Base-by-base conservation (phyloP, 495 filamentous ascomycete genomes). In the Annulohypoxylon moriforme region DNA sequence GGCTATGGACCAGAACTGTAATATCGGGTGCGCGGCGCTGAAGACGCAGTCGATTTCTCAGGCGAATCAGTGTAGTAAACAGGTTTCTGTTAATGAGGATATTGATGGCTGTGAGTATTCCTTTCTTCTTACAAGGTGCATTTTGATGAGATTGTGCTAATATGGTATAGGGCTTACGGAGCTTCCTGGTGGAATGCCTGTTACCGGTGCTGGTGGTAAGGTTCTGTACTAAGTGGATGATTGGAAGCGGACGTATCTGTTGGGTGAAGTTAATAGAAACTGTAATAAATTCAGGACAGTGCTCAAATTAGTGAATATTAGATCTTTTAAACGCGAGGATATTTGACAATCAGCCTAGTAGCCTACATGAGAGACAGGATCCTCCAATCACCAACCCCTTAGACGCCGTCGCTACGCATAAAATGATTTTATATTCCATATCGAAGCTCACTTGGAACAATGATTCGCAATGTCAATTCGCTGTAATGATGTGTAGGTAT, bases 1-100 rank as follows among this genome's bases (percentile, higher is more conserved):
- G n/a, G 79, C 78, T 7, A 82, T 81, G 80, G 76, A 82, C 59
- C 62, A 68, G 47, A 77, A 78, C 67, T 81, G 77, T 64, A 75
- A 81, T 46, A 77, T 77, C 58, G 77, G 75, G 49, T 77, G 75
- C 50, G 40, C 40, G 13, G 36, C 36, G 1, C 4, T 40, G 64
- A 73, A 76, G 77, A 71, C 77, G 16, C 81, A 81, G 77, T 77
- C 63, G 66, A 79, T 83, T 69, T 67, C 72, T 27, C 57, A 80
- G 64, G 75, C 69, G 10, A 83, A 83, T 59, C 73, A 79, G 75
- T 83, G 81, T 71, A 63, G 44, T 22, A 70, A 75, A 60, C 60
- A 73, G 9, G 52, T 60, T 40, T 61, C 60, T 9, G 81, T 83
- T 0, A 70, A 73, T 49, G 81, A 83, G 73, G 40, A 78, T 20